phyloP scores from a whole-genome alignment of 495 filamentous ascomycete genomes.

The Pyronema omphalodes region DNA sequence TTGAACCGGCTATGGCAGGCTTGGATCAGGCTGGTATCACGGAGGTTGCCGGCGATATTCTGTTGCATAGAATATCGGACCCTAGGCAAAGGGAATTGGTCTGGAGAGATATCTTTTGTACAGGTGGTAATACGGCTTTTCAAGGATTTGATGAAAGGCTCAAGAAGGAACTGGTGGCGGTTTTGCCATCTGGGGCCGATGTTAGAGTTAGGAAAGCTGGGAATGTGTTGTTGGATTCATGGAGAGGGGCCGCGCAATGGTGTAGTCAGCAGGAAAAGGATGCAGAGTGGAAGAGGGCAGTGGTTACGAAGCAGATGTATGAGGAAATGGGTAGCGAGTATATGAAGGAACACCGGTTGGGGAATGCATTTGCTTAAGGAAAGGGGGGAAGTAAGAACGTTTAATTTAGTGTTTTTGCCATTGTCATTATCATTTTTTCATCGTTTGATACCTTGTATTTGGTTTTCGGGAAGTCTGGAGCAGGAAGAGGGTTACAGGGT shows the following conservation, averaged over 20 bases:
- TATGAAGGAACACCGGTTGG: slow-evolving; percentile 72
- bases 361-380: slow-evolving; percentile 37
- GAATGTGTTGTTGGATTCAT: slow-evolving; percentile 68
- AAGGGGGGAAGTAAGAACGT: background rate
- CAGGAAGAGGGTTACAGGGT: too few species aligned
- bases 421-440: too few species aligned
- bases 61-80: slow-evolving; percentile 53
- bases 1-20: slow-evolving; percentile 87
- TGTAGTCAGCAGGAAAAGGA: slow-evolving; percentile 24
- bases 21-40: slow-evolving; percentile 85
- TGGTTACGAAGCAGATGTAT: slow-evolving; percentile 57
- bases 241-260: slow-evolving; percentile 84
- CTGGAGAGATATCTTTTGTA: slow-evolving; percentile 75
- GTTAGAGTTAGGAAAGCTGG: slow-evolving; percentile 49
- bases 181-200: slow-evolving; percentile 48
- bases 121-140: slow-evolving; percentile 82
- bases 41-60: slow-evolving; percentile 72
- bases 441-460: too few species aligned
- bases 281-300: slow-evolving; percentile 31
- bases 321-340: slow-evolving; percentile 72
- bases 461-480: too few species aligned
- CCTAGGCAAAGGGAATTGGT: slow-evolving; percentile 41
- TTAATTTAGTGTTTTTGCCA: background rate
- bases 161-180: slow-evolving; percentile 46
- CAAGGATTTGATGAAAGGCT: slow-evolving; percentile 71